Conservation (phyloP, 2,329 filamentous ascomycete genomes). For the Epichloe brachyelytri region DNA sequence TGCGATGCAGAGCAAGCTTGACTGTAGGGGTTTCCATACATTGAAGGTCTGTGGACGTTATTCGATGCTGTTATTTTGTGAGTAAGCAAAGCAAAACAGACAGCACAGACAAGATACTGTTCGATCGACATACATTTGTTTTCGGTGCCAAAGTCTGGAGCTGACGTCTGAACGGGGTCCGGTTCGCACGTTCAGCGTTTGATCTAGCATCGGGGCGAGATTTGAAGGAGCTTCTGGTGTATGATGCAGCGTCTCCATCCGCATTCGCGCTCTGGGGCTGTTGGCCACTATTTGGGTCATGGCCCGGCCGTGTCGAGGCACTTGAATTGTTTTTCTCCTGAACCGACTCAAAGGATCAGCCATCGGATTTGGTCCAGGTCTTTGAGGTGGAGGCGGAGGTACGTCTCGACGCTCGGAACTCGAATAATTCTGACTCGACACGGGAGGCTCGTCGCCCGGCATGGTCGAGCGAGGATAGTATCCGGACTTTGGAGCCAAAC, state of each 20-base stretch:
- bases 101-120: background rate
- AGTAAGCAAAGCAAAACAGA: background rate
- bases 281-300: background rate
- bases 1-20: background rate
- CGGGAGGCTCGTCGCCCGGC: slow-evolving; percentile 39
- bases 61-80: slow-evolving; percentile 1
- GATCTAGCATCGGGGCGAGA: slow-evolving; percentile 4
- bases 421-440: slow-evolving; percentile 35
- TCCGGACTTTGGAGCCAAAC: slow-evolving; percentile 37
- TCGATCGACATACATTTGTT: background rate
- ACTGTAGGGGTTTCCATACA: slow-evolving; percentile 27
- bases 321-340: slow-evolving; percentile 24
- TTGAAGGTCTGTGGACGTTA: slow-evolving; percentile 24
- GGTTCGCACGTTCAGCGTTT: background rate
- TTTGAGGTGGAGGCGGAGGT: slow-evolving; percentile 7
- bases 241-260: background rate
- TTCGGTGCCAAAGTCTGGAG: background rate
- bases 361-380: slow-evolving; percentile 13
- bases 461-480: slow-evolving; percentile 36
- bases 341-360: slow-evolving; percentile 38
- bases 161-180: background rate
- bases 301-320: slow-evolving; percentile 14
- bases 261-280: background rate
- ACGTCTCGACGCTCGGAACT: slow-evolving; percentile 13
- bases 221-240: slow-evolving; percentile 1